phyloP scores from a whole-genome alignment of 2,329 filamentous ascomycete species.

The Eutypa lata region DNA sequence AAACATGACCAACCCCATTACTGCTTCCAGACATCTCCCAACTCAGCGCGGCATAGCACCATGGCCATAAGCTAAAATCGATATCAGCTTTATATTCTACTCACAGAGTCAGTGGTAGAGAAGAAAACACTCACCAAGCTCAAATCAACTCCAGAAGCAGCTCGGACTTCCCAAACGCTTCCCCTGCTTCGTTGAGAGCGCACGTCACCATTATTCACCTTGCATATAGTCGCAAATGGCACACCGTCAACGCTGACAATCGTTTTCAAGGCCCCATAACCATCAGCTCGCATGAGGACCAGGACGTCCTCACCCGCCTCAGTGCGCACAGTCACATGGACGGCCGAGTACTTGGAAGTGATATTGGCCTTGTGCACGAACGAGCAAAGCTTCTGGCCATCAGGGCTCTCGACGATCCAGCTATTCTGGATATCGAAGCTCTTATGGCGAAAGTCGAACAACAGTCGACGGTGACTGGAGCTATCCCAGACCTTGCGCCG shows the following conservation, averaged over 20 bases:
- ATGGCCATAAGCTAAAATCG: constrained; percentile 5
- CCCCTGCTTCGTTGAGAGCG: neutral
- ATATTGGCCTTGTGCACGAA: too few relatives aligned
- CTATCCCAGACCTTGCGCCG: too few relatives aligned
- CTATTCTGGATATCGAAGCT: too few relatives aligned
- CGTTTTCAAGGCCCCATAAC: neutral
- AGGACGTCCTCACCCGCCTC: too few relatives aligned
- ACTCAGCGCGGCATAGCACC: constrained; percentile 10
- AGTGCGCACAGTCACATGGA: too few relatives aligned
- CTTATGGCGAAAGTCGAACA: too few relatives aligned
- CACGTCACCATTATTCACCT: constrained; percentile 2
- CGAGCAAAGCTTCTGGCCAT: too few relatives aligned
- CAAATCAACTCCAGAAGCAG: constrained; percentile 7
- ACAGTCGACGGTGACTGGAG: too few relatives aligned
- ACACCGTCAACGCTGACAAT: neutral
- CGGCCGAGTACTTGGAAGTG: too few relatives aligned
- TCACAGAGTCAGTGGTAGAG: neutral
- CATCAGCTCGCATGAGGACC: constrained; percentile 5
- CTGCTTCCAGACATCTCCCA: constrained; percentile 6
- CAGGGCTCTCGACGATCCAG: too few relatives aligned
- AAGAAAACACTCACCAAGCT: constrained; percentile 1
- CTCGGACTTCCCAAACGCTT: constrained; percentile 6
- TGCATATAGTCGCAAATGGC: constrained; percentile 6
- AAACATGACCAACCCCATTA: neutral
- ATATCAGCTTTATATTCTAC: neutral